Base-by-base conservation (phyloP, 768 basidiomycete species). In the Amanita pallidorosea region DNA sequence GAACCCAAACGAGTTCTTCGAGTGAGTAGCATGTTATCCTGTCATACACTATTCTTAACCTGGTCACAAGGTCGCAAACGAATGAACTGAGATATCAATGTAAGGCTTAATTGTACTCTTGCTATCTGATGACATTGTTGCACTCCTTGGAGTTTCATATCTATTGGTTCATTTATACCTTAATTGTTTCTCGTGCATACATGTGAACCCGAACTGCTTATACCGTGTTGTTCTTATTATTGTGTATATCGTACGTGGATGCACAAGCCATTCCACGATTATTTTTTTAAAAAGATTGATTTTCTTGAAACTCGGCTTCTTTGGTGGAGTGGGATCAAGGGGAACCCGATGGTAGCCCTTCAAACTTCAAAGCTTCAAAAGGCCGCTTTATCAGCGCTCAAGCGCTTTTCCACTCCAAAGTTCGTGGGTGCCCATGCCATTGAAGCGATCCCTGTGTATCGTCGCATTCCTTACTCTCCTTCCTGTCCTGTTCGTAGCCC, bases 151-250 rank as follows among this genome's bases (percentile, higher is more conserved):
- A 36, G 22, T 25, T 44, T 44, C 23, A 3, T 51, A 51, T 51
- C 50, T 51, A 51, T 51, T 50, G 29, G 9, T n/a, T 51, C 43
- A 51, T 36, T 51, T 33, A 42, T 50, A 34, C 38, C 38, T 40
- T 38, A 17, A 29, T 15, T 36, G 17, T 7, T 31, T 37, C 41
- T 38, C 22, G 17, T 23, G 13, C 42, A 15, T 43, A 25, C 42
- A 23, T 43, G 12, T 43, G 25, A 25, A 27, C 42, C 13, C 9
- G 17, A 2, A 31, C 11, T 7, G 9, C 23, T 7, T 33, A 45
- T 45, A 17, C n/a, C 27, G 27, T 17, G 27, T 6, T 45, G 7
- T 27, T 29, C 27, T 9, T 44, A 31, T 12, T 12, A 31, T 31
- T 12, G 31, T 31, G 9, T 40, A 40, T 40, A 40, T 5, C 37